Conservation (phyloP, 2,329 filamentous ascomycete genomes). For the Colletotrichum musae region DNA sequence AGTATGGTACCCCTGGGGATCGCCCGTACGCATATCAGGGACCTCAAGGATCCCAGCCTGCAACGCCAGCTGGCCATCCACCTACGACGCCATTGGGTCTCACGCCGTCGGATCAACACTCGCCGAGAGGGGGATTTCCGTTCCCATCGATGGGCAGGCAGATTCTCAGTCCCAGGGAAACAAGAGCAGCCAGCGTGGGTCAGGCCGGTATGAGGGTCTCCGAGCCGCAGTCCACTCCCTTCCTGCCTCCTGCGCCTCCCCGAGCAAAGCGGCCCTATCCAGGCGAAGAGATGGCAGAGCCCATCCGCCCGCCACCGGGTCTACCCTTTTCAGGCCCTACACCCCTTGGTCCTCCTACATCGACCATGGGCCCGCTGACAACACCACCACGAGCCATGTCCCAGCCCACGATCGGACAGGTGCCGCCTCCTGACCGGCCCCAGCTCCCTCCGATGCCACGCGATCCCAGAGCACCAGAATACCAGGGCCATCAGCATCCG, state of each 20-base stretch:
- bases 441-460: constrained; percentile 36
- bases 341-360: constrained; percentile 41
- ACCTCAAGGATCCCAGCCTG: constrained; percentile 51
- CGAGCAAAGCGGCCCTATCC: constrained; percentile 34
- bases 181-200: constrained; percentile 49
- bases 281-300: constrained; percentile 20
- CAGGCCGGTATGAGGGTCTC: constrained; percentile 47
- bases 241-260: constrained; percentile 46
- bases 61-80: constrained; percentile 48
- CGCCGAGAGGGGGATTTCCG: constrained; percentile 49
- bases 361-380: constrained; percentile 43
- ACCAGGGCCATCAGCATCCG: constrained; percentile 19
- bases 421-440: constrained; percentile 44
- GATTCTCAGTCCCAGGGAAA: constrained; percentile 50
- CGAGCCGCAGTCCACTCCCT: constrained; percentile 45
- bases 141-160: constrained; percentile 50
- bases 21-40: constrained; percentile 44
- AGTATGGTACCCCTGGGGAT: constrained; percentile 44
- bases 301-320: constrained; percentile 23
- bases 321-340: constrained; percentile 34
- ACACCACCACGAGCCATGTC: constrained; percentile 53
- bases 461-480: constrained; percentile 31
- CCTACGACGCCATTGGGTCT: constrained; percentile 47
- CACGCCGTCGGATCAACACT: constrained; percentile 51
- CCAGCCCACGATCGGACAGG: constrained; percentile 51